A percentile compares a stretch with the other conserved stretches of the same genome.
Evolutionary conservation across 148 eudicot species (phyloP).

Genomic region (Fagopyrum homotropicum): DNA sequence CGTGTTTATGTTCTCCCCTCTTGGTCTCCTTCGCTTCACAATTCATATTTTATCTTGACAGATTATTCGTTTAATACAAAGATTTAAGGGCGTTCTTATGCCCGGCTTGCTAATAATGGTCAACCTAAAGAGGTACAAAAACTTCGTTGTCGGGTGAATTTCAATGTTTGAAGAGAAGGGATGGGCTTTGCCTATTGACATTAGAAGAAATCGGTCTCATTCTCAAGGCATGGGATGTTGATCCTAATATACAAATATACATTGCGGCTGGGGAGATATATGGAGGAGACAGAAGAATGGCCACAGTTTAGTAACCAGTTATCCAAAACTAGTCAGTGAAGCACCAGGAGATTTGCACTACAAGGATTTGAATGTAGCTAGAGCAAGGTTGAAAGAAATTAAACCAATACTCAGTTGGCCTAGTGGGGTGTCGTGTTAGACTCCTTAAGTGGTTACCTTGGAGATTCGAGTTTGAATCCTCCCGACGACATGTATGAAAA

Average conservation of each 20-base stretch:
- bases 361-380: not conserved
- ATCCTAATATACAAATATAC: conserved; percentile 67
- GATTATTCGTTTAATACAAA: conserved; percentile 80
- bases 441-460: too few species aligned
- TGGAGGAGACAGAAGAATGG: conserved; percentile 49
- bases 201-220: conserved; percentile 88
- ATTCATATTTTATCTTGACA: conserved; percentile 22
- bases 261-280: conserved; percentile 51
- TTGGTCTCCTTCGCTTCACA: not conserved
- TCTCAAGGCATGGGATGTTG: conserved; percentile 68
- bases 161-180: conserved; percentile 70
- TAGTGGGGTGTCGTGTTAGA: too few species aligned
- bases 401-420: too few species aligned
- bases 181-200: conserved; percentile 85
- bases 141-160: conserved; percentile 82
- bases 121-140: conserved; percentile 69
- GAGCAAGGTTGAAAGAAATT: too few species aligned
- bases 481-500: too few species aligned
- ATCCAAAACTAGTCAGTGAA: conserved; percentile 82
- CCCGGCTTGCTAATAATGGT: conserved; percentile 84
- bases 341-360: not conserved
- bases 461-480: too few species aligned
- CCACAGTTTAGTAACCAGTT: conserved; percentile 53
- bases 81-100: conserved; percentile 74
- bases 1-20: too few species aligned